Percentiles rank a stretch among this genome's conserved stretches.
Conservation (phyloP, 768 basidiomycete genomes). For the Suillus tomentosus region DNA sequence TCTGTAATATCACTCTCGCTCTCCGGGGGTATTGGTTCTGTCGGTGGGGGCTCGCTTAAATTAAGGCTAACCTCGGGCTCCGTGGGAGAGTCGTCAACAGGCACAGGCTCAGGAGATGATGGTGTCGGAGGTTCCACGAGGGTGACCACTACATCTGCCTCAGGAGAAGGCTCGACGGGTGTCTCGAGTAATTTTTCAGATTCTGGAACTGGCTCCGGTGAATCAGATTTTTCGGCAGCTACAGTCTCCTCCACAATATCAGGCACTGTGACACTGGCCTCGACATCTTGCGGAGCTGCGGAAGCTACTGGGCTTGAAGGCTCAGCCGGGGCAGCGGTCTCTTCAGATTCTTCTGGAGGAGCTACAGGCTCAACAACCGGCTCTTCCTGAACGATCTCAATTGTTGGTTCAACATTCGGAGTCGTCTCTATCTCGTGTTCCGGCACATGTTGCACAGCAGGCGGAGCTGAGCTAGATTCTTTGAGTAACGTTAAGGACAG, state of each 20-base stretch:
- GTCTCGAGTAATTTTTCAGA: constrained; percentile 12
- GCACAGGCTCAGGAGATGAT: constrained; percentile 5
- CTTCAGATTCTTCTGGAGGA: background rate
- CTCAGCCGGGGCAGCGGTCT: background rate
- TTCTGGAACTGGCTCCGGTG: constrained; percentile 6
- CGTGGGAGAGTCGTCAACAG: background rate
- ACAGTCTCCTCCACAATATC: constrained; percentile 13
- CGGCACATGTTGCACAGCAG: constrained; percentile 11
- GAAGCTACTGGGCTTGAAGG: background rate
- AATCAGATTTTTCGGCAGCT: constrained; percentile 14
- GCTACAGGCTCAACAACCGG: background rate
- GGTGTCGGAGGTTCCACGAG: constrained; percentile 2
- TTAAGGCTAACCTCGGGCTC: constrained; percentile 21
- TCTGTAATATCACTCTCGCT: constrained; percentile 39
- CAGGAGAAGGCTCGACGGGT: constrained; percentile 6
- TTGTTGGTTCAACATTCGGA: background rate
- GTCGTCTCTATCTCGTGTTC: constrained; percentile 6
- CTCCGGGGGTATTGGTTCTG: constrained; percentile 35
- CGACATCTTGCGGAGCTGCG: background rate
- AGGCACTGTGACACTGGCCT: background rate
- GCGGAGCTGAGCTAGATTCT: constrained; percentile 13
- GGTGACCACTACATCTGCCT: constrained; percentile 14
- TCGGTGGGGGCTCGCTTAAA: constrained; percentile 32
- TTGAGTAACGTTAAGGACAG: constrained; percentile 29
- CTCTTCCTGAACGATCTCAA: constrained; percentile 1